Evolutionary conservation across 345 rosid species (phyloP), one percentile per base, ranked within the genome.

Genomic region (Arabis hirsuta): DNA sequence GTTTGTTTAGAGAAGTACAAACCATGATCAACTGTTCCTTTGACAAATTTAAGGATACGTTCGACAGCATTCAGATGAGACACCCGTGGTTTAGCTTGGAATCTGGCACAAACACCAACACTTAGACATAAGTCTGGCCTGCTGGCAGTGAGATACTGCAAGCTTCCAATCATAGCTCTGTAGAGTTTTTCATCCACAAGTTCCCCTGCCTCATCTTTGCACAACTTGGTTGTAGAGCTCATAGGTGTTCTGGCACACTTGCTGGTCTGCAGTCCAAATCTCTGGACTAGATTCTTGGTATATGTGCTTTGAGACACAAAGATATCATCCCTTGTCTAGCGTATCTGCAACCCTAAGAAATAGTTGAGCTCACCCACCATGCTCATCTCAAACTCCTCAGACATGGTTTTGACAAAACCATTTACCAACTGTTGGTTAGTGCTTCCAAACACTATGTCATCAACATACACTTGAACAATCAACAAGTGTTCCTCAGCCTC

Each of bases 81-180:
- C 31, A 3, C 52, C 48, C 12, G 6, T 75, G 67, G 50, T 80
- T 78, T 78, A 41, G 72, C 34, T 47, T 65, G 70, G 32, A 13
- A 16, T 7, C 53, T 53, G 19, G 24, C 6, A 51, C 29, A 50
- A 0, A 50, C 2, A 2, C 24, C 29, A 1, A 16, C 11, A 20
- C 5, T 50, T 2, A 19, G 12, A 10, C 26, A 7, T 6, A 50
- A 3, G 11, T 50, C 55, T 0, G 12, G 27, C 1, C 26, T 7
- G 12, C 29, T 50, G 0, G 27, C 13, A 0, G 27, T 50, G 2
- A 50, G 12, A 3, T 50, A 50, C 12, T 13, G 2, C 5, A 16
- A 4, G 6, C 55, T 50, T 5, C 55, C 55, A 2, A 50, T 50
- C 55, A 16, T 19, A 0, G 9, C 12, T 1, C 54, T 16, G 26